Evolutionary conservation across 2,329 filamentous ascomycete genomes (phyloP), one percentile per base, ranked within the genome.

Genomic region (Podosphaera fusca): DNA sequence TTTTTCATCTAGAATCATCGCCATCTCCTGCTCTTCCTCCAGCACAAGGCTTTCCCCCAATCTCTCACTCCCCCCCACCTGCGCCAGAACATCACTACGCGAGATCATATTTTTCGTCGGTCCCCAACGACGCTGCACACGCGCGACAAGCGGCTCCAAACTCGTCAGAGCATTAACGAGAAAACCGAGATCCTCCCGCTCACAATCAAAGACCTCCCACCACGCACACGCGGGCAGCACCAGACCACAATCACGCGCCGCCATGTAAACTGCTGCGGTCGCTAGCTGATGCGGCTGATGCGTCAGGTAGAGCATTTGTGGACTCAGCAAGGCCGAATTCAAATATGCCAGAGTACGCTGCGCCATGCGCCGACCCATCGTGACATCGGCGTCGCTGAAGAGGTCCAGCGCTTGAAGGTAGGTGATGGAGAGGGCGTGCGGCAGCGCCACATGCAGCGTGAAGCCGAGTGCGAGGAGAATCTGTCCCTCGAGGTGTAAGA

Each of bases 161-260:
- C 89, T 95, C 60, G 80, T 74, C 77, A 95, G 79, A 0, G 77
- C 88, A 9, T 95, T 86, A 2, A 94, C 88, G 58, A 96, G 70
- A 63, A 96, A 96, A 0, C 92, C 92, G 40, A 98, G 74, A 67
- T 95, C 88, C 72, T 98, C 92, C 55, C 92, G 76, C 64, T 95
- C 89, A 6, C 92, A 86, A 69, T 98, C 92, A 68, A 96, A 96
- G 0, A 96, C 87, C 69, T 95, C 89, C 92, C 92, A 98, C 92
- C 92, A 98, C 61, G 87, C 82, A 53, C 78, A 79, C 61, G 85
- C 84, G 0, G 90, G 87, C 70, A 95, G 75, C 68, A 86, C 88
- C 10, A 85, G 79, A 0, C 77, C 81, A 0, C 79, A 68, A 62
- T 96, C 88, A 50, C 82, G 77, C 0, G 87, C 85, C 0, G 90